Evolutionary conservation across 495 filamentous ascomycete species (phyloP), one percentile per base, ranked within the genome.

Genomic region (Xylaria telfairii): DNA sequence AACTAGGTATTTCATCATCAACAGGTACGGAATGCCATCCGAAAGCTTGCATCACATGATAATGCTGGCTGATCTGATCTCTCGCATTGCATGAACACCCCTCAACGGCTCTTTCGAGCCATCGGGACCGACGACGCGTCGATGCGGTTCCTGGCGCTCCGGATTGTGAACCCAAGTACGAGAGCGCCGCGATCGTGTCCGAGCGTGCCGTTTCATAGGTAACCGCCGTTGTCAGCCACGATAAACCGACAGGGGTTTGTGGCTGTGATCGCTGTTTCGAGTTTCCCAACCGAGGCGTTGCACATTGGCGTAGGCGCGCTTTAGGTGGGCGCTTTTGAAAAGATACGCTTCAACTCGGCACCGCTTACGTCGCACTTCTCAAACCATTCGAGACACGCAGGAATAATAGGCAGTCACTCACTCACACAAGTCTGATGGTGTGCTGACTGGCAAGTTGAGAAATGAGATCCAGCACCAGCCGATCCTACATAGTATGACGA

Each of bases 211-310:
- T 64, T 44, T 64, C 61, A 32, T 9, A 44, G 28, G 21, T 46
- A 46, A 24, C 24, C 21, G 61, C 39, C 15, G 28, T 47, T n/a
- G 61, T 64, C 37, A 64, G 41, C 61, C 41, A 30, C 61, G 24
- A 44, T 4, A 34, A 24, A 24, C 59, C 3, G 37, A 21, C 59
- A 61, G 59, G 59, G 59, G 37, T 21, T 42, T 42, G 32, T 34
- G 56, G 56, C 56, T 32, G 56, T 59, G 34, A 15, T 61, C 10
- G 32, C 59, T 61, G 59, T 61, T 61, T 61, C 57, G 57, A 17
- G 9, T 15, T 37, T 12, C 10, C 12, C 9, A 7, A 7, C 4
- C 37, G 37, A 61, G 59, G 57, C 57, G n/a, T 34, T 41, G 26
- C 34, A n/a, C 57, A 24, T 41, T 24, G 32, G 4, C 6, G 59